phyloP scores from a whole-genome alignment of 2,329 filamentous ascomycete genomes.

The Penicillium janthinellum region DNA sequence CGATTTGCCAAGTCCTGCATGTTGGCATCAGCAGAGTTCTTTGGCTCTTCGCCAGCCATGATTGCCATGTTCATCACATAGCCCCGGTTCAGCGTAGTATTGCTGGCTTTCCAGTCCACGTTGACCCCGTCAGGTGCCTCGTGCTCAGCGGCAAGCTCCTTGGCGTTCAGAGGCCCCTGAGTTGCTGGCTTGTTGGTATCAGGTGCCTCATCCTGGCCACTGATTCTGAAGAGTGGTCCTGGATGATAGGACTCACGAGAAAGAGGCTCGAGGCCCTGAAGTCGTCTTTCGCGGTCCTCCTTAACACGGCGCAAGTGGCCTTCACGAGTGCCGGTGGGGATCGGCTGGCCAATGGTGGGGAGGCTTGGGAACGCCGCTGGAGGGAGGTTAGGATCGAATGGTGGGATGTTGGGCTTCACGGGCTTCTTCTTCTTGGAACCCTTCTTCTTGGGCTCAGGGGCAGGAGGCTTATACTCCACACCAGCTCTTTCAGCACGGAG shows the following conservation, averaged over 20 bases:
- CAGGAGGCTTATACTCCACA: neutral
- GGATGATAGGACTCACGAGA: constrained; percentile 21
- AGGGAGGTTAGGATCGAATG: constrained; percentile 42
- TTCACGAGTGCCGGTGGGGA: neutral
- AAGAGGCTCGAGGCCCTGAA: neutral
- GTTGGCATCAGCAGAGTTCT: neutral
- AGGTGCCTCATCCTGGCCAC: neutral
- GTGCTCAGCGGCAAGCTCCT: neutral
- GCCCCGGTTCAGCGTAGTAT: constrained; percentile 30
- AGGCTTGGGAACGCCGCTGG: constrained; percentile 48
- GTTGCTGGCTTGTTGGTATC: neutral
- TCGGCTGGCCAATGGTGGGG: neutral
- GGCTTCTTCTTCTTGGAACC: neutral
- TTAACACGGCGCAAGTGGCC: neutral
- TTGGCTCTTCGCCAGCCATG: constrained; percentile 14
- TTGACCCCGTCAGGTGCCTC: neutral
- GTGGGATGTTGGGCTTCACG: constrained; percentile 3
- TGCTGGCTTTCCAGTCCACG: constrained; percentile 25
- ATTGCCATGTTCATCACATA: constrained; percentile 33
- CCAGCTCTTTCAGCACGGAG: neutral
- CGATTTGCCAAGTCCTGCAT: neutral
- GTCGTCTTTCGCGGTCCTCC: neutral
- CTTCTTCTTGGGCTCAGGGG: neutral
- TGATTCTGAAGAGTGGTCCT: constrained; percentile 5
- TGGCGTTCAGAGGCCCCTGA: neutral